Base-by-base conservation (phyloP, 2,329 filamentous ascomycete species). In the Colletotrichum sp. region DNA sequence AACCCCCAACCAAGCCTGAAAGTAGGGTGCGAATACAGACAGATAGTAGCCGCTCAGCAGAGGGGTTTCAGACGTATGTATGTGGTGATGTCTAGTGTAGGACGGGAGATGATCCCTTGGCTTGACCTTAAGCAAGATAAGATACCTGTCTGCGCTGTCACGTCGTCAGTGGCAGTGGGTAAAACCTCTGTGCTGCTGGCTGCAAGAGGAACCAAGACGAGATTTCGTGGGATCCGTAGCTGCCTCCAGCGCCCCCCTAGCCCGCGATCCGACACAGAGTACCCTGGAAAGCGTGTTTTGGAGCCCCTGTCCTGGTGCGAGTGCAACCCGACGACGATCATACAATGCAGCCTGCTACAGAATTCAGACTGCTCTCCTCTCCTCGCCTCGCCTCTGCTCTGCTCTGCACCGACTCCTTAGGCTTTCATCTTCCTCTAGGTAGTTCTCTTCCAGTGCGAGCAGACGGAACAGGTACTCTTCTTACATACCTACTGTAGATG, bases 321-420 rank as follows among this genome's bases (percentile, higher is more conserved):
- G 28, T 60, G 16, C 39, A 15, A 60, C 34, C 71, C 52, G n/a
- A 67, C 63, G 75, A 26, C 60, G 71, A 75, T 76, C 75, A 76
- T n/a, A 71, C 71, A 71, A 75, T 60, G 49, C 52, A 63, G 36
- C 71, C 75, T 76, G 75, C 72, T 75, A 76, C 72, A 67, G 39
- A 71, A 60, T 67, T 68, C 75, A 66, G 55, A 76, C 72, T 39
- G 15, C 36, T 18, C 36, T 39, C 36, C 15, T 39, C 36, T 39
- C 15, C 36, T 39, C 36, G 16, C 15, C 36, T 39, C 34, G 16
- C 15, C 34, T 8, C 32, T 34, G 36, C 36, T 44, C 39, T 44
- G 39, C 39, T 26, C 34, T 24, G 34, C 36, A 36, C 65, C 39
- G 28, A 52, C 70, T 73, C 70, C 55, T 39, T n/a, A n/a, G 18